Base-by-base conservation (phyloP, 495 filamentous ascomycete genomes). In the Lasiosphaeris hirsuta region DNA sequence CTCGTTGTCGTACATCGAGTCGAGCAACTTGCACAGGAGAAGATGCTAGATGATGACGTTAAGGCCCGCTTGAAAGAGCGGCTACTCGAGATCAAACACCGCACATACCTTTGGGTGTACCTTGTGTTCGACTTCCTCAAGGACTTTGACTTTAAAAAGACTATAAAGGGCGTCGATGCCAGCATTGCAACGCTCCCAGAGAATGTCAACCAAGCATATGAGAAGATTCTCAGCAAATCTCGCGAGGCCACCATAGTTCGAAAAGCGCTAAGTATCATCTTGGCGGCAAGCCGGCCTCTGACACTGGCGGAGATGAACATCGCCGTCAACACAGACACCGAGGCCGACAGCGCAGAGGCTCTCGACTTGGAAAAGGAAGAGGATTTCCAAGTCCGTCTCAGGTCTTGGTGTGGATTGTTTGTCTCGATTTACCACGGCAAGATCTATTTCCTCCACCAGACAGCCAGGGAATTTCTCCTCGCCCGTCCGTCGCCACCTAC, bases 371-470 rank as follows among this genome's bases (percentile, higher is more conserved):
- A 61, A n/a, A 43, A 60, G 5, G 56, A 63, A 3, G 33, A 35
- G 0, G 57, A 47, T 34, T 69, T 58, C 42, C 23, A 51, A 13
- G 49, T n/a, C 6, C 19, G 35, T 11, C 52, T 64, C 34, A 47
- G 60, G 55, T 9, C 10, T 23, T 59, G 40, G 37, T 72, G 55
- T 45, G 69, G 69, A 3, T 58, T 61, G 18, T 67, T 62, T 52
- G 54, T 62, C 49, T 61, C 57, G 7, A 45, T 61, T 49, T 48
- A 61, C 10, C 15, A 59, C 53, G 63, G 46, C 10, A 68, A 57
- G 30, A 34, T 70, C 13, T 63, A 70, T 43, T 63, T 70, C 8
- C 41, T 70, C 17, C 67, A 68, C 46, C 65, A 70, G 38, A 70
- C 67, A 5, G 67, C 61, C 9, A 52, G 63, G 30, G 67, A 70